Conservation (phyloP, 495 filamentous ascomycete species). For the Penicillium atrosanguineum region DNA sequence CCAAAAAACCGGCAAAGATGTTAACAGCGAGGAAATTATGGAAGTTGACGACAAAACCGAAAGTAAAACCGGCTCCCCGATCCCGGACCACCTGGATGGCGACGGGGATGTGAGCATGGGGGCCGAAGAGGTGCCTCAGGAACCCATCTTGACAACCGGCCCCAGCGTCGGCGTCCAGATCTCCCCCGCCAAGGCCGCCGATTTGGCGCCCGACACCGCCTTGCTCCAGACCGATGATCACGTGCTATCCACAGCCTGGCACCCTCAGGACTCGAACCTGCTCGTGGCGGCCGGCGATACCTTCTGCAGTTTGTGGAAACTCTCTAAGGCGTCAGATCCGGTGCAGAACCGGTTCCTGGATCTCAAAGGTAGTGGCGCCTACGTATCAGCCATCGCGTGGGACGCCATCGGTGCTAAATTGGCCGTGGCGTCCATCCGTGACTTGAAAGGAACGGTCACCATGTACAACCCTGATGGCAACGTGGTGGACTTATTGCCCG, state of each 20-base stretch:
- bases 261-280: slow-evolving; percentile 68
- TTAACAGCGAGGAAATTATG: slow-evolving; percentile 59
- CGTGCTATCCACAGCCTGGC: slow-evolving; percentile 73
- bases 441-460: slow-evolving; percentile 60
- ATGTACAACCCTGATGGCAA: slow-evolving; percentile 65
- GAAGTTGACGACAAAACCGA: slow-evolving; percentile 38
- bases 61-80: slow-evolving; percentile 17
- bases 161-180: slow-evolving; percentile 68
- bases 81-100: slow-evolving; percentile 30
- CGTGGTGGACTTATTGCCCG: slow-evolving; percentile 47
- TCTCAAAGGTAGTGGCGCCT: slow-evolving; percentile 33
- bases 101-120: slow-evolving; percentile 47
- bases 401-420: slow-evolving; percentile 62
- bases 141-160: slow-evolving; percentile 59
- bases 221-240: slow-evolving; percentile 62
- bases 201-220: slow-evolving; percentile 64
- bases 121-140: slow-evolving; percentile 47
- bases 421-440: slow-evolving; percentile 65
- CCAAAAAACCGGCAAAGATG: slow-evolving; percentile 47
- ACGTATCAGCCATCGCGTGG: slow-evolving; percentile 66
- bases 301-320: slow-evolving; percentile 77
- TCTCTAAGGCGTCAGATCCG: slow-evolving; percentile 44
- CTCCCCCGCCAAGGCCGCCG: slow-evolving; percentile 53
- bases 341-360: slow-evolving; percentile 40
- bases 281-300: slow-evolving; percentile 74